Percentiles rank a stretch among this genome's conserved stretches.
phyloP scores from a whole-genome alignment of 208 protist species.

The Trypanosoma cruzi region DNA sequence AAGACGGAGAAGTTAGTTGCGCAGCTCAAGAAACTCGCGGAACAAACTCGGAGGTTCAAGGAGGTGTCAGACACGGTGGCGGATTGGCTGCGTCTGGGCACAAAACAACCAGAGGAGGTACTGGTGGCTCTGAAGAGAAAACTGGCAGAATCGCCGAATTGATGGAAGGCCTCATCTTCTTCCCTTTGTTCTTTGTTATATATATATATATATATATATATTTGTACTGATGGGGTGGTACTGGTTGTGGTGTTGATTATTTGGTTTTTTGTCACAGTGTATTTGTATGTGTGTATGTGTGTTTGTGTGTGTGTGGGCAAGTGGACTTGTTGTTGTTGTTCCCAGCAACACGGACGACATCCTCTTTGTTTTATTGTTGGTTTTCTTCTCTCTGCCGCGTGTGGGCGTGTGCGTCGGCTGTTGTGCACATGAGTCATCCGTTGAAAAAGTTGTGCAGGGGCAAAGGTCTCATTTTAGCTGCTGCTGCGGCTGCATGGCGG shows the following conservation, averaged over 20 bases:
- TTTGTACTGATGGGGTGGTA: too few species aligned
- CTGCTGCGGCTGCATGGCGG: constrained; percentile 15
- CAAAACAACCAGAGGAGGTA: constrained; percentile 59
- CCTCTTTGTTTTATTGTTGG: neutral
- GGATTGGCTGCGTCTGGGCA: constrained; percentile 24
- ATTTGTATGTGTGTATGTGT: neutral
- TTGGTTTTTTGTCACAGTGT: too few species aligned
- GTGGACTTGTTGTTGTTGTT: too few species aligned
- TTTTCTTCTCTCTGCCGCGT: too few species aligned
- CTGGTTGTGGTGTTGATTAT: too few species aligned
- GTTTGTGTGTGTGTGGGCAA: neutral
- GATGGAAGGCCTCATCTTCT: neutral
- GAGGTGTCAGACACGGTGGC: constrained; percentile 33
- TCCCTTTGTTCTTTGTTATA: neutral
- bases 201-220: neutral
- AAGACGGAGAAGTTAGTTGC: constrained; percentile 37
- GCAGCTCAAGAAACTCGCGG: constrained; percentile 55
- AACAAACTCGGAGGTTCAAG: constrained; percentile 52
- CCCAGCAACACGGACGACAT: neutral
- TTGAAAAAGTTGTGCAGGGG: neutral
- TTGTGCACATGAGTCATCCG: too few species aligned
- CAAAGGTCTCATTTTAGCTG: too few species aligned
- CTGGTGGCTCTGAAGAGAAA: constrained; percentile 31
- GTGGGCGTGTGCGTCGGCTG: neutral
- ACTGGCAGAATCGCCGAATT: constrained; percentile 2